Evolutionary conservation across 2,329 filamentous ascomycete genomes (phyloP).

Genomic region (Corniculantispora saksenae): DNA sequence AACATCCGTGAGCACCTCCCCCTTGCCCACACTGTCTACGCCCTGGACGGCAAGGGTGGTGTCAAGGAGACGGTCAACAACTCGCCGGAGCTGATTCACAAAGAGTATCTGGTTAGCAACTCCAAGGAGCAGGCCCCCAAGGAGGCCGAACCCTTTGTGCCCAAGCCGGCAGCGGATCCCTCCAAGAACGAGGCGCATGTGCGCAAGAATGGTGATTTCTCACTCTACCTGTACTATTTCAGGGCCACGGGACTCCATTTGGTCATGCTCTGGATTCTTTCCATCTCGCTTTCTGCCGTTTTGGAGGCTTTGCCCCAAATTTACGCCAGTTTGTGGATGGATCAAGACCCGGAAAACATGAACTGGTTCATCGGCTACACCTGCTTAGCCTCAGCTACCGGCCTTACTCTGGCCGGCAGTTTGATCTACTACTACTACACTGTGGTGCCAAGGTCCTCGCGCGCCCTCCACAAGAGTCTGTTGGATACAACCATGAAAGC

Average conservation of each 20-base stretch:
- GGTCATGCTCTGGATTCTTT: background rate
- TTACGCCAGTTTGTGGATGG: conserved; percentile 19
- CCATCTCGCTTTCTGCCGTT: conserved; percentile 6
- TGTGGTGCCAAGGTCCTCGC: conserved; percentile 17
- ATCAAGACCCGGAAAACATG: conserved; percentile 13
- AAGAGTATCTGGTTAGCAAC: conserved; percentile 13
- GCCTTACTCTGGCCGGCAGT: conserved; percentile 4
- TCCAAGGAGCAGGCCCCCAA: conserved; percentile 4
- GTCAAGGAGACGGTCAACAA: conserved; percentile 14
- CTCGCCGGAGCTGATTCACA: conserved; percentile 8
- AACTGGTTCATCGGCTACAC: conserved; percentile 19
- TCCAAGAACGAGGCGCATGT: conserved; percentile 9
- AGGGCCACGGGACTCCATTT: background rate
- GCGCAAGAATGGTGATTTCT: conserved; percentile 16
- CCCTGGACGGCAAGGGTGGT: conserved; percentile 12
- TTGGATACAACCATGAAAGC: conserved; percentile 21
- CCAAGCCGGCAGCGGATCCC: conserved; percentile 6
- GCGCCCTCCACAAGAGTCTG: conserved; percentile 6
- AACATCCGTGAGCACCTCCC: conserved; percentile 18
- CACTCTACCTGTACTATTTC: conserved; percentile 19
- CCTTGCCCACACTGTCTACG: conserved; percentile 14
- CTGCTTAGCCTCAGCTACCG: background rate
- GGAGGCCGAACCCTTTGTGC: background rate
- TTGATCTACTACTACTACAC: conserved; percentile 16
- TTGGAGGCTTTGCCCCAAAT: conserved; percentile 11